These are phyloP conservation scores for Amylostereum chailletii DNA, from an alignment of 1,284 basidiomycete species.

Conservation along the genomic window DNA sequence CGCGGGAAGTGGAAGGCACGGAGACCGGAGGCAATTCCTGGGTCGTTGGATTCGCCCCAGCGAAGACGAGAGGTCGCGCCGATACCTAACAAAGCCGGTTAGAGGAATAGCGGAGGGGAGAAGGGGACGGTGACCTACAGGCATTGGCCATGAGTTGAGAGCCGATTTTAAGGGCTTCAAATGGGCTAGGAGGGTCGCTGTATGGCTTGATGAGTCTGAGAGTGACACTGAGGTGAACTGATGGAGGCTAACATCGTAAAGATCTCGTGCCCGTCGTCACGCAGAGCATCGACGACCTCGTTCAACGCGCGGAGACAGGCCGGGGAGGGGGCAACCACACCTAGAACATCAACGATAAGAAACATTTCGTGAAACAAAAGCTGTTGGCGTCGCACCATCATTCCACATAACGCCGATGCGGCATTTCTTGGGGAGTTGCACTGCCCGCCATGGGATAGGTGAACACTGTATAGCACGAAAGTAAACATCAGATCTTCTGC, in stretches of 20 bases:
- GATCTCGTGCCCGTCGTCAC: conserved; percentile 41
- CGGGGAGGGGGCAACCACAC: conserved; percentile 45
- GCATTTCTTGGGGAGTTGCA: conserved; percentile 34
- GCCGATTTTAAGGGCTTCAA: conserved; percentile 29
- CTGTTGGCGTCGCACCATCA: conserved; percentile 30
- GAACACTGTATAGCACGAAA: conserved; percentile 28
- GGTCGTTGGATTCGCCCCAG: conserved; percentile 33
- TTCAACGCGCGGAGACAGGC: conserved; percentile 49
- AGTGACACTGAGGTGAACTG: not conserved
- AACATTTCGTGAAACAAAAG: not conserved
- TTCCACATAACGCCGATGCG: conserved; percentile 49
- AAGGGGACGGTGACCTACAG: conserved; percentile 15
- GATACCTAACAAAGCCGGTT: conserved; percentile 19
- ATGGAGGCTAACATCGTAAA: conserved; percentile 32
- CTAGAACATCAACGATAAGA: conserved; percentile 16
- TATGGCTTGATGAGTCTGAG: conserved; percentile 2
- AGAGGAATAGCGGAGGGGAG: not conserved
- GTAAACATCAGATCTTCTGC: not conserved
- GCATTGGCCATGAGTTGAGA: conserved; percentile 32
- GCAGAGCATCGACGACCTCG: conserved; percentile 39
- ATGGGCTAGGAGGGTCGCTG: conserved; percentile 26
- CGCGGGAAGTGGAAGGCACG: conserved; percentile 28
- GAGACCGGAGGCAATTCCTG: conserved; percentile 25
- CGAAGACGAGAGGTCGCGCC: conserved; percentile 24
- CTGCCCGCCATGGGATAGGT: conserved; percentile 46